These are phyloP conservation scores for Eucalyptus brandiana DNA, from an alignment of 345 rosid genomes.

Conservation along the genomic window DNA sequence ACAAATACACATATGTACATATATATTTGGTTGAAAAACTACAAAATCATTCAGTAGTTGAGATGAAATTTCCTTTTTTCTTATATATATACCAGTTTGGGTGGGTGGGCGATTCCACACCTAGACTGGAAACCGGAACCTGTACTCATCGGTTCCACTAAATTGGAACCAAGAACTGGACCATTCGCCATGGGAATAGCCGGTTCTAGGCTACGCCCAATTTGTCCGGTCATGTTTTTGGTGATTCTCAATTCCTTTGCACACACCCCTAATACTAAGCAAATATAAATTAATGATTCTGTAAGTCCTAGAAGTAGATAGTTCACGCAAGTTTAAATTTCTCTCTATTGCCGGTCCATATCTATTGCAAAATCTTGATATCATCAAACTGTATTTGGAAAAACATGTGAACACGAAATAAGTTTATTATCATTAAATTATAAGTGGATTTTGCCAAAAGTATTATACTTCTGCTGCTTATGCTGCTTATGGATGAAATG, in stretches of 20 bases:
- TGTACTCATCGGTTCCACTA: accelerated
- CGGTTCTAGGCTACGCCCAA: too few species aligned
- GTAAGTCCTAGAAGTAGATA: background rate
- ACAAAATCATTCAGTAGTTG: too few species aligned
- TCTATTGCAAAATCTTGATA: background rate
- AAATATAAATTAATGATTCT: background rate
- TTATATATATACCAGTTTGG: too few species aligned
- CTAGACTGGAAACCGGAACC: accelerated
- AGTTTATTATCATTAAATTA: background rate
- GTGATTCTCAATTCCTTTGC: too few species aligned
- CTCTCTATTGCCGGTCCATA: background rate
- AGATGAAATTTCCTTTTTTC: too few species aligned
- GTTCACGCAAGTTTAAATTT: background rate
- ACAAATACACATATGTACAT: too few species aligned
- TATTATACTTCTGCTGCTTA: background rate
- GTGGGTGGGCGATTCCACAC: too few species aligned
- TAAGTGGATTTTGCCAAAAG: background rate
- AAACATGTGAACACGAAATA: background rate
- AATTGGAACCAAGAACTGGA: too few species aligned
- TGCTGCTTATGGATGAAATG: background rate
- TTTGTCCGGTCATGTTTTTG: accelerated
- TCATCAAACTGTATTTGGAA: background rate
- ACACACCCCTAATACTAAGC: background rate
- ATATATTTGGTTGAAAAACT: too few species aligned
- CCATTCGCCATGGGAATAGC: accelerated